Evolutionary conservation across 306 rosid species (phyloP), one percentile per base, ranked within the genome.

Genomic region (Lotus japonicus): DNA sequence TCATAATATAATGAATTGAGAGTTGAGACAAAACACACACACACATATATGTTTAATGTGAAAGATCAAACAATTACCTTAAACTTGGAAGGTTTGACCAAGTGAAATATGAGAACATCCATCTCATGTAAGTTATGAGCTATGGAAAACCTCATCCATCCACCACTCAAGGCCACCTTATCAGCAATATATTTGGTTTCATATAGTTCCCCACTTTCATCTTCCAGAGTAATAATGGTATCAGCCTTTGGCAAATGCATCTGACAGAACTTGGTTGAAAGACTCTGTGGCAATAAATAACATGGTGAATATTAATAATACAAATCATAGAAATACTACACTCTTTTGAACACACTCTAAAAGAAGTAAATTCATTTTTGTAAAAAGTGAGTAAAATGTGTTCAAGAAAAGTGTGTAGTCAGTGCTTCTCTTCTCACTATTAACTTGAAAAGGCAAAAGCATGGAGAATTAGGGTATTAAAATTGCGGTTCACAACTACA

Each of bases 81-180:
- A 57, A 83, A 81, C 42, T 68, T 83, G 44, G 64, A 17, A 67
- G 78, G 83, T 46, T 72, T 26, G 58, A 79, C 78, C 72, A 73
- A 52, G 11, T 81, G 82, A 64, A 83, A 83, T 52, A 81, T 68
- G 10, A 79, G 45, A 13, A 55, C 82, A 77, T 83, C 91, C 54
- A 77, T 80, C 51, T 58, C 66, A 16, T 39, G 21, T 21, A 86
- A 41, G 3, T 76, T 71, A 77, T 81, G 88, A 67, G 67, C 75
- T 6, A 64, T 8, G 8, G 85, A 79, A 74, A 86, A 83, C 4
- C 52, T 28, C 76, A 71, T 83, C 91, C 91, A 83, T 60, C 88
- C 88, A 51, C 49, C 84, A 64, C 88, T 83, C 58, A 86, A 53
- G 23, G 83, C 86, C 23, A 3, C n/a, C 73, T 86, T 83, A 7